Evolutionary conservation across 1,284 basidiomycete species (phyloP), one percentile per base, ranked within the genome.

Genomic region (Cutaneotrichosporon sp.): DNA sequence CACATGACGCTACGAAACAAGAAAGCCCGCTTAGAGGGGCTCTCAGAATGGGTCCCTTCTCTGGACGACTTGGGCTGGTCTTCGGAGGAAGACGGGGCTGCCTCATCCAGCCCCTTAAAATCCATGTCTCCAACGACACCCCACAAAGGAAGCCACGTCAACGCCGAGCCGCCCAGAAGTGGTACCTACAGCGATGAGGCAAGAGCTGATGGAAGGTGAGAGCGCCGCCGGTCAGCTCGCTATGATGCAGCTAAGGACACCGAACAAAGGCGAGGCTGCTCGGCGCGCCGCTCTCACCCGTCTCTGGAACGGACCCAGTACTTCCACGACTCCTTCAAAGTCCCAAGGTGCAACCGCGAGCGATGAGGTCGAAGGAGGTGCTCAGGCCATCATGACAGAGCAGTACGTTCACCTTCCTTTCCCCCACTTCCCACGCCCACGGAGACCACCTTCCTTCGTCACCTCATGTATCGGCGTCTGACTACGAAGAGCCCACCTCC

Each of bases 11-110:
- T 13, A 14, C 31, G 8, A 34, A 34, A 30, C 31, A 31, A 32
- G 51, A 13, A 32, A 16, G 30, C 51, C 30, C 51, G 11, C 51
- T 6, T 13, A 16, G 51, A 53, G 16, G 51, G 5, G 14, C 13
- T n/a, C 31, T 50, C 26, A 4, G 26, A 30, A 30, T 53, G 31
- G 51, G 13, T 34, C 11, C 31, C 51, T 10, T 18, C 16, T 9
- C 51, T 53, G 21, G 51, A 53, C 18, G 51, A 53, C 31, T 30
- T 53, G 16, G 51, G 51, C 51, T 53, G 51, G 51, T 53, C 51
- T 13, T 53, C 51, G 14, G 51, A 53, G 51, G 51, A 53, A 34
- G 51, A 53, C 16, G 8, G 11, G 14, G 49, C 11, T 13, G 5
- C 22, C 10, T 30, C 22, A 10, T 26, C 26, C 51, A 14, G 14